These are phyloP conservation scores for Crithidia sp. DNA, from an alignment of 208 protist genomes.

Conservation along the genomic window DNA sequence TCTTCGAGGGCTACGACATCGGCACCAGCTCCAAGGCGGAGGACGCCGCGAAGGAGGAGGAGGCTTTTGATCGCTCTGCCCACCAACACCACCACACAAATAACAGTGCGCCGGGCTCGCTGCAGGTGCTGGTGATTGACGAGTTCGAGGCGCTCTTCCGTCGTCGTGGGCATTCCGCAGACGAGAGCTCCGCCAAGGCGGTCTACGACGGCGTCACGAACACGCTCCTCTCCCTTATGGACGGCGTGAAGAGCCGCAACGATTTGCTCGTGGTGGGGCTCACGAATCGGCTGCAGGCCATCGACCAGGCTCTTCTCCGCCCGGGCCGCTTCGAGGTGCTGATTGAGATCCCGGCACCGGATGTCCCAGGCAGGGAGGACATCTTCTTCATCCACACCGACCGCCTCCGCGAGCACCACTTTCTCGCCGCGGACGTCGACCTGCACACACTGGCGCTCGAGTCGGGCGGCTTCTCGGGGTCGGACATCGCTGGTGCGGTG, in stretches of 20 bases:
- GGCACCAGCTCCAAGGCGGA: conserved; percentile 63
- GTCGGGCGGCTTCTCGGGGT: conserved; percentile 98
- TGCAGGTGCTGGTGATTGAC: conserved; percentile 99
- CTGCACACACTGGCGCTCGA: conserved; percentile 89
- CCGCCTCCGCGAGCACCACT: conserved; percentile 83
- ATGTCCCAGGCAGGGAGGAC: conserved; percentile 76
- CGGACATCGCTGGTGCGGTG: conserved; percentile 93
- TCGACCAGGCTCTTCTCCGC: conserved; percentile 93
- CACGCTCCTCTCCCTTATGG: conserved; percentile 96
- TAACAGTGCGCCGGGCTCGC: conserved; percentile 5
- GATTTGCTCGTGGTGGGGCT: conserved; percentile 96
- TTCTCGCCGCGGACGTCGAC: conserved; percentile 85
- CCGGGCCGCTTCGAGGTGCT: conserved; percentile 95
- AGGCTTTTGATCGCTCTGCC: conserved; percentile 3
- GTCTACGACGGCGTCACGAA: conserved; percentile 99
- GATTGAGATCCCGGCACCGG: conserved; percentile 89
- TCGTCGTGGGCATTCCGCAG: conserved; percentile 79
- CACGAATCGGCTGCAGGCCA: conserved; percentile 91
- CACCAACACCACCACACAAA: background rate
- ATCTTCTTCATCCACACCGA: conserved; percentile 94
- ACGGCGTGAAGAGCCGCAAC: conserved; percentile 78
- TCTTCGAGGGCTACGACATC: conserved; percentile 95
- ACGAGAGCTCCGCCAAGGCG: conserved; percentile 94
- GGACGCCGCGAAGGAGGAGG: conserved; percentile 18
- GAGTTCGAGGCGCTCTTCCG: conserved; percentile 99